Percentiles rank a stretch among this genome's conserved stretches.
Conservation (phyloP, 2,329 filamentous ascomycete genomes). For the Colletotrichum sp. region DNA sequence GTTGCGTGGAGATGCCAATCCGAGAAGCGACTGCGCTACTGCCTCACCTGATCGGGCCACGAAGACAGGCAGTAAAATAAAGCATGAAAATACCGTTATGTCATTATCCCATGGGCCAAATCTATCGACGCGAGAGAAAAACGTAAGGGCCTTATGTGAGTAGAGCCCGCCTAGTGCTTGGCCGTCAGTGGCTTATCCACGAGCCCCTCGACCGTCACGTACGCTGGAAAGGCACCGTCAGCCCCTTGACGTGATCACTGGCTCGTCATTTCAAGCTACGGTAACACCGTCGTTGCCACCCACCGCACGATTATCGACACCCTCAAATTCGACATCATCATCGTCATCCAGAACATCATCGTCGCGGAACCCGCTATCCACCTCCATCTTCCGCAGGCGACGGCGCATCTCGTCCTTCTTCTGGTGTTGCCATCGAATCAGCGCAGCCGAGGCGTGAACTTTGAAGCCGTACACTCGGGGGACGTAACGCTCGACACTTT, state of each 20-base stretch:
- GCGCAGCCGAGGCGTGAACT: conserved; percentile 85
- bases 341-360: conserved; percentile 67
- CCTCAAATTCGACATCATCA: conserved; percentile 47
- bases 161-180: background rate
- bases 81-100: conserved; percentile 10
- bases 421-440: conserved; percentile 89
- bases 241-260: background rate
- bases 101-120: conserved; percentile 5
- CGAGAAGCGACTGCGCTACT: background rate
- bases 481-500: conserved; percentile 84
- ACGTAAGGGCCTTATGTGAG: background rate
- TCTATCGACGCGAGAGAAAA: background rate
- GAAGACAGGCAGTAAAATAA: background rate
- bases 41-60: background rate
- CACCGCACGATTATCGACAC: conserved; percentile 35
- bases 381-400: conserved; percentile 70
- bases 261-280: background rate
- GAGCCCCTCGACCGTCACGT: background rate
- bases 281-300: conserved; percentile 16
- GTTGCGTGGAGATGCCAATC: background rate
- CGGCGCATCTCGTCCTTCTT: conserved; percentile 83
- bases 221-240: background rate
- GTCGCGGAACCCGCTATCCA: conserved; percentile 83
- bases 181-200: background rate
- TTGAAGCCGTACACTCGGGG: conserved; percentile 95